Base-by-base conservation (phyloP, 805 yeast species). In the Candida golubevii region DNA sequence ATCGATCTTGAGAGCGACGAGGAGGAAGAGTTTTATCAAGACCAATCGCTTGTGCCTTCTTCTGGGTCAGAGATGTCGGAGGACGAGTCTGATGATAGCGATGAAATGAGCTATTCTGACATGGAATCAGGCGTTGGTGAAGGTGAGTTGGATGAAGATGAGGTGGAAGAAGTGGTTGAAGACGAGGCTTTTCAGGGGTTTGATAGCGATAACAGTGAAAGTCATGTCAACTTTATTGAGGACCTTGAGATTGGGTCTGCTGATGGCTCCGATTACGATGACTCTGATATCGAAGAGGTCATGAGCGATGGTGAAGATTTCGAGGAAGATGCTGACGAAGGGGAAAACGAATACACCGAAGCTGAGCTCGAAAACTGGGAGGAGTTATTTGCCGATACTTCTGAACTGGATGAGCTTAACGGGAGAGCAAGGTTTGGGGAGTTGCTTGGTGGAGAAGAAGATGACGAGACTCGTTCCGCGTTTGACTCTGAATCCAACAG, bases 1-100 rank as follows among this genome's bases (percentile, higher is more conserved):
- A 82, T 86, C 33, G 93, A 83, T 41, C 75, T 78, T 31, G 84
- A 80, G 50, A 78, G 78, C 36, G 85, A 81, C 30, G 84, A 78
- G 10, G 82, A 77, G 8, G 79, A 71, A n/a, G 78, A 73, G 26
- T 63, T 57, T 37, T 63, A 60, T 34, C 67, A n/a, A 34, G 70
- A 57, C 7, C 62, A 61, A 2, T 46, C 69, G 38, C 72, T 66
- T 31, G 81, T 71, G 6, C 71, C 71, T 33, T 57, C 63, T 57
- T 60, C 67, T 1, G 69, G 53, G 12, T 67, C 66, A 9, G 69
- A 63, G 3, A 52, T 58, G 9, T 54, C 60, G 3, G 61, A 57
- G 7, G 56, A 51, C 10, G 64, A 59, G 13, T 39, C 51, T 3
- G 54, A 42, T 10, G 62, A 53, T 23, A 60, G 58, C 8, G 55